These are phyloP conservation scores for Triangularia verruculosa DNA, from an alignment of 2,329 filamentous ascomycete genomes.

Conservation along the genomic window DNA sequence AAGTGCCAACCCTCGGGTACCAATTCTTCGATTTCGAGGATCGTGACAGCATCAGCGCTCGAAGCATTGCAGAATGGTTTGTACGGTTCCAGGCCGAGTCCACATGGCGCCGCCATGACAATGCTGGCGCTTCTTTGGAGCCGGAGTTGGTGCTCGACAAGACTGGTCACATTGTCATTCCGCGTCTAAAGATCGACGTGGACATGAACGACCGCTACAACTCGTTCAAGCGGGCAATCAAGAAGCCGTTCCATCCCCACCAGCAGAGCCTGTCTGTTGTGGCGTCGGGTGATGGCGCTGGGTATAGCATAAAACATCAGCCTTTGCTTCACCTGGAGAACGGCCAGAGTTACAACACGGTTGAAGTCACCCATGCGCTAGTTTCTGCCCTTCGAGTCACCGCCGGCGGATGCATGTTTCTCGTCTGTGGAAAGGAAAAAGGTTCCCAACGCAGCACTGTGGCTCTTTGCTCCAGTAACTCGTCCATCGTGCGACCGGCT, in stretches of 20 bases:
- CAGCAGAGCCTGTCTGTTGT: neutral
- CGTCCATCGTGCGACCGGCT: neutral
- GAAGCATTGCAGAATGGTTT: neutral
- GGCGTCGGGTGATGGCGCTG: neutral
- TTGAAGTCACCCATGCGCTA: neutral
- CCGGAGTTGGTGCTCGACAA: slow-evolving; percentile 20
- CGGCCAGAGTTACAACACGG: neutral
- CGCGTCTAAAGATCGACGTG: slow-evolving; percentile 10
- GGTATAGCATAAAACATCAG: neutral
- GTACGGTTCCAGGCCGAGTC: neutral
- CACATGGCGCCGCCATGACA: neutral
- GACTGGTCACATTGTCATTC: slow-evolving; percentile 4
- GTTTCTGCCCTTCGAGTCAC: neutral
- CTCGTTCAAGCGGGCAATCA: neutral
- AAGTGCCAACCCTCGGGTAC: slow-evolving; percentile 1
- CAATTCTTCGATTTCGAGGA: slow-evolving; percentile 11
- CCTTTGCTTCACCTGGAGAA: neutral
- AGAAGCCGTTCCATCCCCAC: neutral
- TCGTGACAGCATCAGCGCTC: neutral
- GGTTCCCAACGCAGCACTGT: neutral
- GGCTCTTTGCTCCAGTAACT: neutral
- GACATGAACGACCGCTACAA: slow-evolving; percentile 25
- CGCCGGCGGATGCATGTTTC: neutral
- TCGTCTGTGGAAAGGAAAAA: neutral
- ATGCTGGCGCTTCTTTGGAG: slow-evolving; percentile 18